These are phyloP conservation scores for Scedosporium boydii DNA, from an alignment of 2,329 filamentous ascomycete genomes.

Conservation along the genomic window DNA sequence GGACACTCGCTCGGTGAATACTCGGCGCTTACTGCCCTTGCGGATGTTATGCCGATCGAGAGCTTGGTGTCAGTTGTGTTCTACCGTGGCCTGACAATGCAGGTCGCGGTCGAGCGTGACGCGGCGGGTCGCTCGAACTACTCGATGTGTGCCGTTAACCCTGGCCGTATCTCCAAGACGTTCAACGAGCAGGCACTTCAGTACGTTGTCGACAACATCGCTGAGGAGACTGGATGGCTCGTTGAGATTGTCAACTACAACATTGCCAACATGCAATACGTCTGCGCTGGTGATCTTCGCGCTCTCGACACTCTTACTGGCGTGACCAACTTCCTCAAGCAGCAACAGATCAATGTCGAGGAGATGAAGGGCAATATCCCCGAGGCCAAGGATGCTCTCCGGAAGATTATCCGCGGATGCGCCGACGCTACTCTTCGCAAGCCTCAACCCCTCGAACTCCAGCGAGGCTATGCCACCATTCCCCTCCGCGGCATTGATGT, in stretches of 20 bases:
- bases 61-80: slow-evolving; percentile 96
- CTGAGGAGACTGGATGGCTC: slow-evolving; percentile 89
- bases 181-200: slow-evolving; percentile 97
- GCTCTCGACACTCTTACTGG: slow-evolving; percentile 65
- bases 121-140: slow-evolving; percentile 91
- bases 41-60: slow-evolving; percentile 99
- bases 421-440: slow-evolving; percentile 82
- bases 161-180: slow-evolving; percentile 93
- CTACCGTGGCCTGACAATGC: slow-evolving; percentile 98
- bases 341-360: slow-evolving; percentile 95
- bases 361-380: slow-evolving; percentile 83
- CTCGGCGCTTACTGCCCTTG: slow-evolving; percentile 88
- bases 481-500: slow-evolving; percentile 96
- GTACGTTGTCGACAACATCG: slow-evolving; percentile 92
- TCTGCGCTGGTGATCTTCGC: slow-evolving; percentile 60
- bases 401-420: slow-evolving; percentile 83
- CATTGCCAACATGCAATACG: slow-evolving; percentile 68
- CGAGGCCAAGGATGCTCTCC: slow-evolving; percentile 80
- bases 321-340: slow-evolving; percentile 91
- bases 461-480: slow-evolving; percentile 95
- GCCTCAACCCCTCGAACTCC: slow-evolving; percentile 76
- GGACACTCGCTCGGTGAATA: slow-evolving; percentile 98
- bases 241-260: slow-evolving; percentile 98
- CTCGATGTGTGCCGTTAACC: slow-evolving; percentile 98
- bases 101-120: slow-evolving; percentile 96